These are phyloP conservation scores for Pulveroboletus sp. DNA, from an alignment of 768 basidiomycete genomes.

Conservation along the genomic window DNA sequence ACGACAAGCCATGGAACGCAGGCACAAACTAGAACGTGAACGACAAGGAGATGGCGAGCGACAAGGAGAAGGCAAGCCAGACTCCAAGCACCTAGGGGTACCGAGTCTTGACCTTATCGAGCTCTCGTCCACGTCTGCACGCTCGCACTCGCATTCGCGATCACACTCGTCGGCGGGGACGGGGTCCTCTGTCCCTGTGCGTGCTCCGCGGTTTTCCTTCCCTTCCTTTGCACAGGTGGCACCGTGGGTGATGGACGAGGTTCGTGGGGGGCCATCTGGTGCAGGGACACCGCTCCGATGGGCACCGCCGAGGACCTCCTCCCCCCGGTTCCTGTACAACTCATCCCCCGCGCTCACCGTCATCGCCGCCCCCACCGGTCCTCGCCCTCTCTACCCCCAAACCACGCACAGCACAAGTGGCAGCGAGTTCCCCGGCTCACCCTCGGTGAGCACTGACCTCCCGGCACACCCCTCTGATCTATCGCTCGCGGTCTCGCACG, in stretches of 20 bases:
- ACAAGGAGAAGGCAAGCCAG: too few species aligned
- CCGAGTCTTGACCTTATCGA: constrained; percentile 25
- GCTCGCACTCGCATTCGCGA: constrained; percentile 13
- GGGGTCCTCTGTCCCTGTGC: background rate
- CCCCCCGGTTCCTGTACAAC: background rate
- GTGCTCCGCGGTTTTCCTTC: constrained; percentile 18
- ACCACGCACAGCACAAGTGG: background rate
- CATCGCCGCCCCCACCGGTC: background rate
- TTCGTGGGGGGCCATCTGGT: background rate
- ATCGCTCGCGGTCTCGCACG: constrained; percentile 19
- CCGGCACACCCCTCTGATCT: constrained; percentile 15
- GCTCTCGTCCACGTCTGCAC: constrained; percentile 11
- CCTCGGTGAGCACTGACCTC: background rate
- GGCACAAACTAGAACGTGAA: too few species aligned
- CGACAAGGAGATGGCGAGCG: too few species aligned
- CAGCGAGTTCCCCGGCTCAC: too few species aligned
- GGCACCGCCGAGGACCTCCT: background rate
- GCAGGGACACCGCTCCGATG: background rate
- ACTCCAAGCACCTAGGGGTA: background rate
- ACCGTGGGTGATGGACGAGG: constrained; percentile 2
- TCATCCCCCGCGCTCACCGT: constrained; percentile 8
- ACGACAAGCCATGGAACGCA: constrained; percentile 14
- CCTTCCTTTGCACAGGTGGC: constrained; percentile 2
- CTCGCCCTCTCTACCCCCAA: too few species aligned
- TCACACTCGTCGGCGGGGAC: too few species aligned